Percentiles rank a stretch among this genome's conserved stretches.
phyloP scores from a whole-genome alignment of 495 filamentous ascomycete genomes.

The Aspergillus taichungensis region DNA sequence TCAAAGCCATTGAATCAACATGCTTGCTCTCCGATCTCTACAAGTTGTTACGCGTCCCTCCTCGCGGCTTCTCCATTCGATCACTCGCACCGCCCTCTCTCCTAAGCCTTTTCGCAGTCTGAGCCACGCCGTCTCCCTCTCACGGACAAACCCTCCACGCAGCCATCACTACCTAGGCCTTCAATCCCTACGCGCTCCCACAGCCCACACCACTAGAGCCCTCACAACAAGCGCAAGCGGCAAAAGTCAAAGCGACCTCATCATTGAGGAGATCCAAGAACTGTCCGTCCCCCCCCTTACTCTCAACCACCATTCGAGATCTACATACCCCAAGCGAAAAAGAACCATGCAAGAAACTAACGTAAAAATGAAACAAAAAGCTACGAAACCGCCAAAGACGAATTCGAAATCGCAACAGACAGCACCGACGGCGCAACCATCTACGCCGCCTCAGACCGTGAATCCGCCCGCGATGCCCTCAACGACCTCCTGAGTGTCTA shows the following conservation, averaged over 20 bases:
- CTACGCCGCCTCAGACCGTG: constrained; percentile 40
- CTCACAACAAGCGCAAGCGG: constrained; percentile 6
- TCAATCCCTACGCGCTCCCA: no score
- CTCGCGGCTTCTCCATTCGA: no score
- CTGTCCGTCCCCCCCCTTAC: constrained; percentile 15
- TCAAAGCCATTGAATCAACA: no score
- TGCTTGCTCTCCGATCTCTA: no score
- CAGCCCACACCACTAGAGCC: neutral
- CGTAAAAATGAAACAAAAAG: constrained; percentile 5
- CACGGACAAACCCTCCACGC: no score
- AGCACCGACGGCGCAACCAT: constrained; percentile 34
- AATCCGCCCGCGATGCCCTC: constrained; percentile 35
- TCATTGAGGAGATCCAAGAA: constrained; percentile 37
- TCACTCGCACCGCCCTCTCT: no score
- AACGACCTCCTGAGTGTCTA: constrained; percentile 30
- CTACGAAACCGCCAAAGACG: constrained; percentile 36
- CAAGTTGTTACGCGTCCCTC: no score
- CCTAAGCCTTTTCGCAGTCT: no score
- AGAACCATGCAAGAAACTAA: neutral
- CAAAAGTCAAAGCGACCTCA: constrained; percentile 22
- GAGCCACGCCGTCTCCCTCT: no score
- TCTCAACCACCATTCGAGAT: neutral
- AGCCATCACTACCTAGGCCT: no score
- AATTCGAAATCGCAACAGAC: constrained; percentile 41
- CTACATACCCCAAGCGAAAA: neutral